These are phyloP conservation scores for Ramularia collo-cygni DNA, from an alignment of 2,329 filamentous ascomycete genomes.

Conservation along the genomic window DNA sequence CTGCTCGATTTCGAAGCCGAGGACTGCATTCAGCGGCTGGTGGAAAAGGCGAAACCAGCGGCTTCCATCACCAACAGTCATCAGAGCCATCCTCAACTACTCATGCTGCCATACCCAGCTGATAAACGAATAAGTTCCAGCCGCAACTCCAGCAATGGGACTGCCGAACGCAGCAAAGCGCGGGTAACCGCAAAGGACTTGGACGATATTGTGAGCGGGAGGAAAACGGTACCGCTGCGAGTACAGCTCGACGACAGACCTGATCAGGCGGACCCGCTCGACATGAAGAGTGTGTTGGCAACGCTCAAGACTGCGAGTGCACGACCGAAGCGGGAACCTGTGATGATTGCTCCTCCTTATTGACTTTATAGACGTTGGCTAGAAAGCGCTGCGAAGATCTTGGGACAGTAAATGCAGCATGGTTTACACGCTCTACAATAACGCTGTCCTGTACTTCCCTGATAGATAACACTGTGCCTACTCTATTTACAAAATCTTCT, in stretches of 20 bases:
- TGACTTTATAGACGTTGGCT: background rate
- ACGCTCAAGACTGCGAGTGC: constrained; percentile 8
- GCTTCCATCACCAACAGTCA: constrained; percentile 15
- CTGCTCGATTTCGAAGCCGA: constrained; percentile 22
- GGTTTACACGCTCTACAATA: no score
- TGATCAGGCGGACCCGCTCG: constrained; percentile 2
- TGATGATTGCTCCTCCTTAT: constrained; percentile 13
- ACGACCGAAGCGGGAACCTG: constrained; percentile 6
- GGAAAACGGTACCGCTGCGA: constrained; percentile 8
- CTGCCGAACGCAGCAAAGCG: constrained; percentile 7
- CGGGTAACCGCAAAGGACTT: constrained; percentile 16
- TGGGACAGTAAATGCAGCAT: no score
- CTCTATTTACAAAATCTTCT: constrained; percentile 28
- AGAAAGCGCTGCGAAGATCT: no score
- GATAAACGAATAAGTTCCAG: constrained; percentile 16
- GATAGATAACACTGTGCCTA: background rate
- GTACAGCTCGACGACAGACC: constrained; percentile 1
- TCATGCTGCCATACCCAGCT: constrained; percentile 18
- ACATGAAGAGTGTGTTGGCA: constrained; percentile 10
- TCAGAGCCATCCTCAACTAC: constrained; percentile 17
- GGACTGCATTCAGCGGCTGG: constrained; percentile 18
- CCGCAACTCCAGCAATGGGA: constrained; percentile 12
- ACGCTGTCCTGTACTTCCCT: no score
- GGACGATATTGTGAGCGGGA: constrained; percentile 18
- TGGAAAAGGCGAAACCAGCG: constrained; percentile 13